Conservation (phyloP, 306 rosid genomes). For the Medicago ruthenica region DNA sequence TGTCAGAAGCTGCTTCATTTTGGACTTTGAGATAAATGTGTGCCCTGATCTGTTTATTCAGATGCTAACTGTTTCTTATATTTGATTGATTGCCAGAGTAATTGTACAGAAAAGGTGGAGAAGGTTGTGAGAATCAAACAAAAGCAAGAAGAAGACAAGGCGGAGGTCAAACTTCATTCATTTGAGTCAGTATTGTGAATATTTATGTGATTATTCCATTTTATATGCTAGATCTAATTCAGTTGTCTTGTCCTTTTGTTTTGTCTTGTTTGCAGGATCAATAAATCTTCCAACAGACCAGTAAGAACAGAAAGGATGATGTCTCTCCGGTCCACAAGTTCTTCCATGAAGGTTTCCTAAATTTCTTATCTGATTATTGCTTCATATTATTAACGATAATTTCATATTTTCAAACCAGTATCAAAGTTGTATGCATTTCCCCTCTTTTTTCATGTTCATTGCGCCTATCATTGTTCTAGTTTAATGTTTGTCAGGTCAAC, state of each 20-base stretch:
- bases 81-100: conserved; percentile 52
- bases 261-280: conserved; percentile 51
- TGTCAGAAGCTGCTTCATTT: conserved; percentile 19
- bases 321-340: conserved; percentile 68
- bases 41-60: conserved; percentile 17
- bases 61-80: conserved; percentile 30
- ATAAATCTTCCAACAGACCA: conserved; percentile 49
- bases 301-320: conserved; percentile 66
- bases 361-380: conserved; percentile 38
- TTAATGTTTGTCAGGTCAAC: conserved; percentile 60
- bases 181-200: conserved; percentile 66
- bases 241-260: conserved; percentile 35
- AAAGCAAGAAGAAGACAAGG: conserved; percentile 88
- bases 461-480: neutral
- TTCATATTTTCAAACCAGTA: neutral
- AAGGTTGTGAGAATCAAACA: conserved; percentile 70
- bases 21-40: conserved; percentile 18
- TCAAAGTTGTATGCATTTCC: conserved; percentile 23
- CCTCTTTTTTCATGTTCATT: conserved; percentile 19
- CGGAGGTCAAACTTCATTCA: conserved; percentile 66
- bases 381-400: neutral
- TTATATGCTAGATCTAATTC: conserved; percentile 35
- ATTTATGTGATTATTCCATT: conserved; percentile 19
- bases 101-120: conserved; percentile 58
- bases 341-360: conserved; percentile 58